Percentiles rank a stretch among this genome's conserved stretches.
Evolutionary conservation across 2,329 filamentous ascomycete species (phyloP).

Genomic region (Cercospora canescens): DNA sequence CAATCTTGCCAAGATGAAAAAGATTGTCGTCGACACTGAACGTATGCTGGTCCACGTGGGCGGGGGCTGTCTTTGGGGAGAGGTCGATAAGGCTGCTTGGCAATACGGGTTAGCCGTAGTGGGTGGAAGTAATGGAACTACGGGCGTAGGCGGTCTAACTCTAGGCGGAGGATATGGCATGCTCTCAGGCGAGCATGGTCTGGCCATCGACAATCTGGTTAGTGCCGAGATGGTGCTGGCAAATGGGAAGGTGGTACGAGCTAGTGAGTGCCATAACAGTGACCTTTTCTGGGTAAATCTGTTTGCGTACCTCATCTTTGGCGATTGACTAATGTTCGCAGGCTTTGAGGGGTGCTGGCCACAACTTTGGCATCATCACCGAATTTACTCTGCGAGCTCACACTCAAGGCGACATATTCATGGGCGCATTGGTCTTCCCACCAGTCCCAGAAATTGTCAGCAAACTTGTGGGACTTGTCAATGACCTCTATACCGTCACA

Average conservation of each 20-base stretch:
- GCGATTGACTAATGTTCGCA: neutral
- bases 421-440: slow-evolving; percentile 40
- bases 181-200: slow-evolving; percentile 55
- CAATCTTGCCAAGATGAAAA: neutral
- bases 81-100: slow-evolving; percentile 50
- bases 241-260: slow-evolving; percentile 40
- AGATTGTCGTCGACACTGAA: neutral
- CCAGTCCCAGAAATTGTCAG: slow-evolving; percentile 19
- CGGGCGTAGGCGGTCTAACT: slow-evolving; percentile 61
- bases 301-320: neutral
- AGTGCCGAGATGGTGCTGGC: slow-evolving; percentile 44
- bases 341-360: slow-evolving; percentile 45
- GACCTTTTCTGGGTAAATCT: slow-evolving; percentile 50
- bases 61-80: slow-evolving; percentile 29
- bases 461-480: neutral
- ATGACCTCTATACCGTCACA: neutral
- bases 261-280: slow-evolving; percentile 46
- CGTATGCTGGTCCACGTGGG: slow-evolving; percentile 8
- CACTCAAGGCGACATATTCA: slow-evolving; percentile 36
- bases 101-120: slow-evolving; percentile 58
- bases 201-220: slow-evolving; percentile 54
- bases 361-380: slow-evolving; percentile 48
- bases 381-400: slow-evolving; percentile 45
- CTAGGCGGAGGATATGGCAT: slow-evolving; percentile 45
- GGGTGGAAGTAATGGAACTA: slow-evolving; percentile 63